Percentiles rank a stretch among this genome's conserved stretches.
These are phyloP conservation scores for Coniochaeta sp. DNA, from an alignment of 2,329 filamentous ascomycete species.

Conservation along the genomic window DNA sequence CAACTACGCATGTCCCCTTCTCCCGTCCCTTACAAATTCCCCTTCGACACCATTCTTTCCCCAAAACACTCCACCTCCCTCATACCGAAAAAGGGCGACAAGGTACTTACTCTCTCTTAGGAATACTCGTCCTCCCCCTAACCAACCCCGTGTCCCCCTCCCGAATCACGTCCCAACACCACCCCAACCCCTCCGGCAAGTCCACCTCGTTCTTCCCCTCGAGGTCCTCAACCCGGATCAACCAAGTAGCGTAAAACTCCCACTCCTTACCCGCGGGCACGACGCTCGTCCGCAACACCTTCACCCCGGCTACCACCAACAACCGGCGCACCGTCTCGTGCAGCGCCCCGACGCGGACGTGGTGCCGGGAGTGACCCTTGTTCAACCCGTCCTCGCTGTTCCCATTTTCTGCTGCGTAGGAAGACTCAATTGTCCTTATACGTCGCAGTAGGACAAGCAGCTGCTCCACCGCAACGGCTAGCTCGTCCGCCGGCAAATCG, in stretches of 20 bases:
- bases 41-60: too few species aligned
- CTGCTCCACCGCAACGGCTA: constrained; percentile 23
- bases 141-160: constrained; percentile 50
- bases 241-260: constrained; percentile 48
- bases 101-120: constrained; percentile 39
- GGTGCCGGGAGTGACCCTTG: constrained; percentile 25
- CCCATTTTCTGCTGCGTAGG: constrained; percentile 15
- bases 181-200: constrained; percentile 43
- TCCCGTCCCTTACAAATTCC: too few species aligned
- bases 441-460: constrained; percentile 19
- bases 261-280: constrained; percentile 13
- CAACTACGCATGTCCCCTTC: too few species aligned
- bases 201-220: constrained; percentile 19
- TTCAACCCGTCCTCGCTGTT: constrained; percentile 10
- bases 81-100: too few species aligned
- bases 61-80: not conserved
- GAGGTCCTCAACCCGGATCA: constrained; percentile 43
- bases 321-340: constrained; percentile 26
- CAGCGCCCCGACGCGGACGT: constrained; percentile 32
- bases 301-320: constrained; percentile 18
- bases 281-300: constrained; percentile 14
- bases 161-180: constrained; percentile 44
- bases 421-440: constrained; percentile 18
- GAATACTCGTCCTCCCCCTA: constrained; percentile 46
- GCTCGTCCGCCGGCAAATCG: constrained; percentile 6